Evolutionary conservation across 257 asterid species (phyloP), one percentile per base, ranked within the genome.

Genomic region (Ballota nigra): DNA sequence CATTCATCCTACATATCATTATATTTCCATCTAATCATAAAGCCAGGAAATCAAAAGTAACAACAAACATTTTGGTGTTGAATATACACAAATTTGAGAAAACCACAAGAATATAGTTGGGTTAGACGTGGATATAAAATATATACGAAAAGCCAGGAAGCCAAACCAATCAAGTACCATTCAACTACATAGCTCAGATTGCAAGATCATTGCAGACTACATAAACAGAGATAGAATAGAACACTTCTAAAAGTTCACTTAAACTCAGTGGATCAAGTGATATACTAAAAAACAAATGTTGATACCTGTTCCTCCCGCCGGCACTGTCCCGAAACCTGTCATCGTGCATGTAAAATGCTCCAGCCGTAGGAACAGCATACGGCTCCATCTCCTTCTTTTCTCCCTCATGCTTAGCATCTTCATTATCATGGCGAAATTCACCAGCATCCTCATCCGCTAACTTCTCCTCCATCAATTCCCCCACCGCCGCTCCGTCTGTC

Each of bases 291-390:
- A 68, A 29, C 47, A 65, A 20, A 55, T 11, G 3, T n/a, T 8
- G 34, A 6, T 86, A 92, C 98, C 96, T 89, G 78, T 89, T 47
- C 56, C 91, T 77, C 40, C 96, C 92, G 66, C 86, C 87, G 0
- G 86, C 83, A 78, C 78, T 83, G 78, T 88, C 95, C 69, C 88
- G 83, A 73, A 92, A 92, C 74, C 98, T 83, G 66, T 92, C 98
- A 83, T 92, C 97, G 19, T 92, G 98, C 98, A 92, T 92, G 63
- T 92, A 92, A 74, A 92, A 92, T 9, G 98, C 91, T 74, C 98
- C 98, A 0, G 95, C 98, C 4, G 96, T 92, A 3, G 98, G 98
- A 78, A 92, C 98, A 26, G 98, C 85, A 82, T 45, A 92, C 2
- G 97, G 97, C 80, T 92, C 95, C 24, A 77, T 77, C 77, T 78